Base-by-base conservation (phyloP, 2,329 filamentous ascomycete genomes). In the Colletotrichum truncatum region DNA sequence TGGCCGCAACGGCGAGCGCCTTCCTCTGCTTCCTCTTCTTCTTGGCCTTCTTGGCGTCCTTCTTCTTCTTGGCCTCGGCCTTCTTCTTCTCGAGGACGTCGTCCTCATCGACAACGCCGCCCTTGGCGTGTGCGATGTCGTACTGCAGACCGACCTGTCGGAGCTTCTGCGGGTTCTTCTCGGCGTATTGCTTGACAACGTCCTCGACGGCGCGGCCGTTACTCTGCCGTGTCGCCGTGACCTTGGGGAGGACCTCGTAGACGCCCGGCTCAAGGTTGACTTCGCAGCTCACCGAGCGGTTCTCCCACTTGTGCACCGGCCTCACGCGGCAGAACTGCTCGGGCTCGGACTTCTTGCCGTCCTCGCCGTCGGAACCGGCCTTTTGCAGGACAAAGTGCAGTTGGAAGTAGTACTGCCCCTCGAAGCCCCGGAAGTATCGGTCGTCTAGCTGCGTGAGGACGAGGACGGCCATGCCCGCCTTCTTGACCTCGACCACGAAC, bases 221-320 rank as follows among this genome's bases (percentile, higher is more conserved):
- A 46, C 30, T 34, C 8, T 82, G 81, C 11, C 79, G 72, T 26
- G 72, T 71, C 0, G 90, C 89, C 4, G 86, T 88, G 69, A 93
- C 85, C 73, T 91, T 92, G 71, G 92, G 86, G 8, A 93, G 78
- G 0, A 93, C 85, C 43, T 87, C 86, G 75, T 93, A 93, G 14
- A 81, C 84, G 6, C 91, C 91, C 0, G 89, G 83, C 30, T 91
- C 87, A 2, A 93, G 85, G 36, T 88, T 81, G n/a, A 93, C 80
- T 71, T 93, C 91, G n/a, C 88, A 89, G 61, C 87, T 91, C 12
- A 92, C 87, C 2, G 88, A 90, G 7, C 91, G 86, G 49, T 82
- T 85, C 81, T 90, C 76, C 71, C 74, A 76, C 11, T 68, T 69
- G 52, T 74, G 71, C n/a, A 72, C 72, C 6, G 75, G 71, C 0